A percentile compares a stretch with the other conserved stretches of the same genome.
These are phyloP conservation scores for Lentinula guzmanii DNA, from an alignment of 768 basidiomycete genomes.

Conservation along the genomic window DNA sequence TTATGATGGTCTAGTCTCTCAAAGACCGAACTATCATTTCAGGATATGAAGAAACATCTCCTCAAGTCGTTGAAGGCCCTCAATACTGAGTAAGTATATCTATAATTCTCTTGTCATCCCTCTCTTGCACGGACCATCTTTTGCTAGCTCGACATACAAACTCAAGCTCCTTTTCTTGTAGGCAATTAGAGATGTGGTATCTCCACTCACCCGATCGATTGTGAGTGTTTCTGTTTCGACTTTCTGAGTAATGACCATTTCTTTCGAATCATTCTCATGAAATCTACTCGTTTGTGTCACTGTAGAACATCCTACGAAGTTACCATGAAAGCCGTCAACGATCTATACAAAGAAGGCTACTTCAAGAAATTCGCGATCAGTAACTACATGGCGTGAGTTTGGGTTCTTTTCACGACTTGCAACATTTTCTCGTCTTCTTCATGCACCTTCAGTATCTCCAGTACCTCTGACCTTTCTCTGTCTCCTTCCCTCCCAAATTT, in stretches of 20 bases:
- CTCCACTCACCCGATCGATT: slow-evolving; percentile 53
- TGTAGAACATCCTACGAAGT: slow-evolving; percentile 52
- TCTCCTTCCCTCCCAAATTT: too few species aligned
- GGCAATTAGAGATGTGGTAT: slow-evolving; percentile 46
- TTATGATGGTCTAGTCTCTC: not conserved
- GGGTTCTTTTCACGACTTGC: not conserved
- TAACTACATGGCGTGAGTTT: slow-evolving; percentile 51
- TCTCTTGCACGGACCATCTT: too few species aligned
- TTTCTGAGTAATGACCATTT: slow-evolving; percentile 27
- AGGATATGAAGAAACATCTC: slow-evolving; percentile 7
- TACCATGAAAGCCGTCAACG: slow-evolving; percentile 49
- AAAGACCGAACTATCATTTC: not conserved
- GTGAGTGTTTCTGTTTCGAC: slow-evolving; percentile 50
- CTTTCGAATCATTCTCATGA: too few species aligned
- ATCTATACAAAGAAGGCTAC: slow-evolving; percentile 50
- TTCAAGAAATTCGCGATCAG: slow-evolving; percentile 63
- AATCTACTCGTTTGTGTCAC: slow-evolving; percentile 42
- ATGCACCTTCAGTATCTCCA: too few species aligned
- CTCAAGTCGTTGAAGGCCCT: slow-evolving; percentile 36
- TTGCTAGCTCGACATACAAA: slow-evolving; percentile 20
- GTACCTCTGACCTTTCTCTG: too few species aligned
- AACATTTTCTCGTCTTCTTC: too few species aligned
- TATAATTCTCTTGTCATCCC: too few species aligned
- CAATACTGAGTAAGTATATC: slow-evolving; percentile 31
- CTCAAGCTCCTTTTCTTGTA: slow-evolving; percentile 13